Percentiles rank a stretch among this genome's conserved stretches.
phyloP scores from a whole-genome alignment of 2,329 filamentous ascomycete species.

The Hypomyces rosellus region DNA sequence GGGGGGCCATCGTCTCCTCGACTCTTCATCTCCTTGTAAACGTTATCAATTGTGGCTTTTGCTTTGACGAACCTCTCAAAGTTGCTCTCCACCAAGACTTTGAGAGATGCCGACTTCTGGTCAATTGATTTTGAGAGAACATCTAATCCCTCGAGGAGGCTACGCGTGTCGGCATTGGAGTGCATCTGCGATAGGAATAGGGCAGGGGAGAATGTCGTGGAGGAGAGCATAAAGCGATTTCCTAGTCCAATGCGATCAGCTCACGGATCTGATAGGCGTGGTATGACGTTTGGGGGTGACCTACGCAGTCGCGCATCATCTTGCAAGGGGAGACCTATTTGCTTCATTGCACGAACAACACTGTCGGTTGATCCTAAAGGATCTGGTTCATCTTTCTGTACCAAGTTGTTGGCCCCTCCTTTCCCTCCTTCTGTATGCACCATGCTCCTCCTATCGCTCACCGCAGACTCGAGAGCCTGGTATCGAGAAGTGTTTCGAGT shows the following conservation, averaged over 20 bases:
- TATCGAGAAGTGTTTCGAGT: conserved; percentile 69
- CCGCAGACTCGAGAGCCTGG: conserved; percentile 72
- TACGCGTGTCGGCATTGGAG: conserved; percentile 74
- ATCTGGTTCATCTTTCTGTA: conserved; percentile 88
- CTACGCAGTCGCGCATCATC: conserved; percentile 72
- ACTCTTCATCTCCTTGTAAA: conserved; percentile 96
- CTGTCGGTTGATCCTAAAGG: conserved; percentile 83
- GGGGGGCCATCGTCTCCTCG: conserved; percentile 49
- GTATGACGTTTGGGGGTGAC: conserved; percentile 24
- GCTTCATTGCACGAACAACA: conserved; percentile 72
- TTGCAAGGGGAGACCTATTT: conserved; percentile 72
- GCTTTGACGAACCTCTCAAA: conserved; percentile 97
- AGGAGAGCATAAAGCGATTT: conserved; percentile 91
- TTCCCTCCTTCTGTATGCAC: conserved; percentile 59
- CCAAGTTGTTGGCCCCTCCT: conserved; percentile 66
- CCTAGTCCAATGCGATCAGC: conserved; percentile 39
- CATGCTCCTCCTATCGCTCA: conserved; percentile 61
- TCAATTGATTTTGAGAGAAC: conserved; percentile 88
- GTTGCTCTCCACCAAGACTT: conserved; percentile 93
- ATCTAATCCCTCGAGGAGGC: conserved; percentile 74
- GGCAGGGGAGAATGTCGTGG: conserved; percentile 88
- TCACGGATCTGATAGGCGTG: background rate
- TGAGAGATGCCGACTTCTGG: conserved; percentile 93
- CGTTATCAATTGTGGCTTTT: conserved; percentile 96
- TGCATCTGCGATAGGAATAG: conserved; percentile 92